A percentile compares a stretch with the other conserved stretches of the same genome.
Conservation (phyloP, 2,329 filamentous ascomycete genomes). For the Colletotrichum euphorbiae region DNA sequence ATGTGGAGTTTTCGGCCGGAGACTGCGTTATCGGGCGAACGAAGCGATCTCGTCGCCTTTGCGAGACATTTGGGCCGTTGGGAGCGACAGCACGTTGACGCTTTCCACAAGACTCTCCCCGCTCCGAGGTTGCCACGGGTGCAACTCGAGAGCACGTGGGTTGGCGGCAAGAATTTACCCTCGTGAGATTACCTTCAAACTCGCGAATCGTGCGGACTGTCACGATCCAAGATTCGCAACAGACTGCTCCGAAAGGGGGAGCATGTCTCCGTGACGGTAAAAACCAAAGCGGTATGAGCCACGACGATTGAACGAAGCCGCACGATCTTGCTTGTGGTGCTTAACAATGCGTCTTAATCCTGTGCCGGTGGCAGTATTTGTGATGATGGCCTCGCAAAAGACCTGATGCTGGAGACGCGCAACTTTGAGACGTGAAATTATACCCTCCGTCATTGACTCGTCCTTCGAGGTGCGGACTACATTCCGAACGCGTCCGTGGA, state of each 20-base stretch:
- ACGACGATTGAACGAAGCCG: background rate
- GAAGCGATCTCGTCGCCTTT: background rate
- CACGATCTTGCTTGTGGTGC: background rate
- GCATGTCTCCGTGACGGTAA: conserved; percentile 3
- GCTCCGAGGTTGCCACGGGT: background rate
- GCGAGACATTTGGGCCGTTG: background rate
- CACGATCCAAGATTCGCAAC: conserved; percentile 2
- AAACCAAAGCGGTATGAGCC: conserved; percentile 11
- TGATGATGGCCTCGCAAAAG: too few species aligned
- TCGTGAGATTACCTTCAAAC: background rate
- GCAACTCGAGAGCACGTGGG: conserved; percentile 3
- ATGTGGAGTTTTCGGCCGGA: background rate
- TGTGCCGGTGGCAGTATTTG: too few species aligned
- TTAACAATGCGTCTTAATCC: too few species aligned
- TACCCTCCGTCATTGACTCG: background rate
- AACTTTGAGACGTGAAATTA: background rate
- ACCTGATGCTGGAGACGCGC: background rate
- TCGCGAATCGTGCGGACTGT: background rate
- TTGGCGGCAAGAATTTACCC: background rate
- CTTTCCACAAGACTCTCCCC: background rate
- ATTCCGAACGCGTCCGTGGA: background rate
- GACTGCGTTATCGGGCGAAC: background rate
- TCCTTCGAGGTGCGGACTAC: too few species aligned
- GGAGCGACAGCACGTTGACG: background rate
- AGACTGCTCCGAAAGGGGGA: background rate